phyloP scores from a whole-genome alignment of 176 grass and related monocot species.

The Triticum turgidum region DNA sequence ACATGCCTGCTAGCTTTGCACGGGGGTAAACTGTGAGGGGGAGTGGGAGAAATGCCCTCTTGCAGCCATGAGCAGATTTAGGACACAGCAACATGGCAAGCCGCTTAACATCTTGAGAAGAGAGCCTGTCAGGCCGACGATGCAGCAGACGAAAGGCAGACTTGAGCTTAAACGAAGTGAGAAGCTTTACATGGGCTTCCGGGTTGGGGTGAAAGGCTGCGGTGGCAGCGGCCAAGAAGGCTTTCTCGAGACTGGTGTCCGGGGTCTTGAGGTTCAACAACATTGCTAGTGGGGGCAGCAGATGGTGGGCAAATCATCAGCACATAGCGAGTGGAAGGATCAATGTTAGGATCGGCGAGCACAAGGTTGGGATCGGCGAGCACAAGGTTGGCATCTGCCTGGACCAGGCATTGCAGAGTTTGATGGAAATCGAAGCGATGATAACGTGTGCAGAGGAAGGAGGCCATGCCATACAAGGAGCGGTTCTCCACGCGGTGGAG shows the following conservation, averaged over 20 bases:
- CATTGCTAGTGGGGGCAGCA: no score
- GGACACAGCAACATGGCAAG: no score
- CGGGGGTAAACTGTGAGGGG: background rate
- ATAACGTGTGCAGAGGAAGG: conserved; percentile 1
- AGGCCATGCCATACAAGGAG: background rate
- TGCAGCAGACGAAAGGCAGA: no score
- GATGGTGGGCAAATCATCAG: no score
- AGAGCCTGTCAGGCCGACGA: no score
- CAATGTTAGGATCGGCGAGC: no score
- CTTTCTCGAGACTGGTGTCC: background rate
- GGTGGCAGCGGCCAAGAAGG: background rate
- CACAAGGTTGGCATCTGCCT: background rate
- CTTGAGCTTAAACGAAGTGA: background rate
- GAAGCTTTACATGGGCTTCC: background rate
- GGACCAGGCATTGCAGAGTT: background rate
- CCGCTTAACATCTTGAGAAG: no score
- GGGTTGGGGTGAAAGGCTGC: background rate
- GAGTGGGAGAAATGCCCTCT: background rate
- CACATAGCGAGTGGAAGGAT: no score
- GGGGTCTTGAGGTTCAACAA: background rate
- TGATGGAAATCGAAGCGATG: background rate
- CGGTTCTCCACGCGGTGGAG: conserved; percentile 2
- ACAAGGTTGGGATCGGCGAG: background rate
- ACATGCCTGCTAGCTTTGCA: background rate
- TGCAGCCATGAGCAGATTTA: no score